Percentiles rank a stretch among this genome's conserved stretches.
These are phyloP conservation scores for Osmanthus fragrans DNA, from an alignment of 257 asterid species.

Conservation along the genomic window DNA sequence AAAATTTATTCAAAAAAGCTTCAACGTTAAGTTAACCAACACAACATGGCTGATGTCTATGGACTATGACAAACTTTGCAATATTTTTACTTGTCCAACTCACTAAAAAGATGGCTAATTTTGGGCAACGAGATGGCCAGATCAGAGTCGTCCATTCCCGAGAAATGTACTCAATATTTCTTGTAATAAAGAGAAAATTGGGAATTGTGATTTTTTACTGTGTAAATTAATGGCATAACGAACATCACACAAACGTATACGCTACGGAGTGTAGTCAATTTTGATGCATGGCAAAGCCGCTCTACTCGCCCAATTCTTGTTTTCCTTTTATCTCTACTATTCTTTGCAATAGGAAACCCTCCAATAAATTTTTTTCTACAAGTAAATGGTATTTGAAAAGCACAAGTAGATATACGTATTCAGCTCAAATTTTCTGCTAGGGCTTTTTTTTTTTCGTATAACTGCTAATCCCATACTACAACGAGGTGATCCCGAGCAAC, in stretches of 20 bases:
- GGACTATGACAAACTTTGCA: not conserved
- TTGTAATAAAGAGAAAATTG: not conserved
- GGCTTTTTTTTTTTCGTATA: no score
- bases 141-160: not conserved
- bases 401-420: no score
- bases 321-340: not conserved
- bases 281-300: not conserved
- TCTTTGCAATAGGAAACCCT: no score
- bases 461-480: no score
- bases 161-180: not conserved
- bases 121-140: not conserved
- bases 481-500: no score
- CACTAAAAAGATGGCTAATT: not conserved
- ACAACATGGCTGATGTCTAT: not conserved
- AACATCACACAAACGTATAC: not conserved
- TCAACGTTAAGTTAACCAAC: not conserved
- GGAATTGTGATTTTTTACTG: not conserved
- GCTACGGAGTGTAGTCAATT: not conserved
- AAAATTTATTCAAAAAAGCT: no score
- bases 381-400: no score
- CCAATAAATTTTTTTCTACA: no score
- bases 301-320: not conserved
- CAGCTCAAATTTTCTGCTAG: no score
- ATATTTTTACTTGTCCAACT: not conserved
- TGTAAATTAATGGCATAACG: not conserved